These are phyloP conservation scores for slime mould (Dictyostelium discoideum) DNA, from an alignment of 78 protist genomes.

Conservation along the genomic window DNA sequence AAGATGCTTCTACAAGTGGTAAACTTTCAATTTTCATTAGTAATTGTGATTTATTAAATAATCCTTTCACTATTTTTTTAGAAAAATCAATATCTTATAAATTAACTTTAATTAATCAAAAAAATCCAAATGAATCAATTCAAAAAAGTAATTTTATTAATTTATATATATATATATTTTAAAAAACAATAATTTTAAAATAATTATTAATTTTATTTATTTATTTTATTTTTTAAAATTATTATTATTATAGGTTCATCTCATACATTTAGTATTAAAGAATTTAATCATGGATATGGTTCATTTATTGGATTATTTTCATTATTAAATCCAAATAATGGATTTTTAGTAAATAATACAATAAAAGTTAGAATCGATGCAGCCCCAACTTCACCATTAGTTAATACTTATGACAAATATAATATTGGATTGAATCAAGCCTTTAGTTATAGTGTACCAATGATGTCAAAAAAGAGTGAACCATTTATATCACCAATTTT, in stretches of 20 bases:
- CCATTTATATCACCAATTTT: not conserved
- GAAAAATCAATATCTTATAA: not conserved
- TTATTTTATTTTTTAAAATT: not conserved
- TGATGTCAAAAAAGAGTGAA: not conserved
- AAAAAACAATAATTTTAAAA: too few relatives aligned
- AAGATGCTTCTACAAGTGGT: not conserved
- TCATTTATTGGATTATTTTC: not conserved
- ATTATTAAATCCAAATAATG: not conserved
- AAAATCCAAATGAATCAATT: not conserved
- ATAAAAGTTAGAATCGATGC: not conserved
- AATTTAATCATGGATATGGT: slow-evolving; percentile 1
- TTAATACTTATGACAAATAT: not conserved
- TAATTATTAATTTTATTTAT: not conserved
- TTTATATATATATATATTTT: too few relatives aligned
- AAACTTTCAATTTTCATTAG: not conserved
- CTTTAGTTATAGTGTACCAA: not conserved
- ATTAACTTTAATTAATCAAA: not conserved
- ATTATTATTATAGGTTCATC: not conserved
- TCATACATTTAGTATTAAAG: slow-evolving; percentile 4
- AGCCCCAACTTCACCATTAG: not conserved
- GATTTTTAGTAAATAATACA: not conserved
- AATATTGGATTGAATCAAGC: not conserved
- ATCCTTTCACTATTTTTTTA: not conserved
- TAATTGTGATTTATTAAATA: not conserved
- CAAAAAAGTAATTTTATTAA: not conserved